Evolutionary conservation across 1,139 yeast species (phyloP).

Genomic region (Pichia inconspicua): DNA sequence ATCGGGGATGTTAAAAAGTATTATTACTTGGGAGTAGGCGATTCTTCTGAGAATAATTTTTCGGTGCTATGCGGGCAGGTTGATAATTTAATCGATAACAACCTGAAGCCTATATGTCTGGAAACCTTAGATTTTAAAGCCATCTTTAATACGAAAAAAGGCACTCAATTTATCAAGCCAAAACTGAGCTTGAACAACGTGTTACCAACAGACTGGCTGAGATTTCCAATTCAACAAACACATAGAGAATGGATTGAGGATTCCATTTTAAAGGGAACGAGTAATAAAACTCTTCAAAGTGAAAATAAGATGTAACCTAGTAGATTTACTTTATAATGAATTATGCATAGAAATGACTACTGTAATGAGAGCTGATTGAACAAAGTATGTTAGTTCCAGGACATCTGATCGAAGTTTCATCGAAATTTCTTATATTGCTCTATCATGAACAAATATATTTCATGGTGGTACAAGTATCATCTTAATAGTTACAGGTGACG

Average conservation of each 20-base stretch:
- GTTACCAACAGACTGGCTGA: background rate
- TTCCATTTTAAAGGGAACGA: background rate
- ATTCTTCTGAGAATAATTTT: no score
- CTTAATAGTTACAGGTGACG: no score
- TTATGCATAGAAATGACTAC: background rate
- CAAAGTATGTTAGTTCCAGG: no score
- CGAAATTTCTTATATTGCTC: no score
- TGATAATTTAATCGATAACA: background rate
- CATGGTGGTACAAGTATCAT: no score
- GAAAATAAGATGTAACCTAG: background rate
- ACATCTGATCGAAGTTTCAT: no score
- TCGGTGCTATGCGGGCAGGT: background rate
- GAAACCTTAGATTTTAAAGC: no score
- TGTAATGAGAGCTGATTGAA: no score
- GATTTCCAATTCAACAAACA: background rate
- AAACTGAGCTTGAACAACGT: background rate
- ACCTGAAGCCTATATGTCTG: background rate
- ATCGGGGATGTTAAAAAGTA: conserved; percentile 1
- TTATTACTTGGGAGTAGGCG: conserved; percentile 9
- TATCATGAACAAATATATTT: no score
- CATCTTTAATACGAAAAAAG: background rate
- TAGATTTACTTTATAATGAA: no score
- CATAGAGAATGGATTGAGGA: background rate
- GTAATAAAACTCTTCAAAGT: no score
- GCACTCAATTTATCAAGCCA: background rate